Percentiles rank a stretch among this genome's conserved stretches.
phyloP scores from a whole-genome alignment of 768 basidiomycete genomes.

The Phylloporus arenicola region DNA sequence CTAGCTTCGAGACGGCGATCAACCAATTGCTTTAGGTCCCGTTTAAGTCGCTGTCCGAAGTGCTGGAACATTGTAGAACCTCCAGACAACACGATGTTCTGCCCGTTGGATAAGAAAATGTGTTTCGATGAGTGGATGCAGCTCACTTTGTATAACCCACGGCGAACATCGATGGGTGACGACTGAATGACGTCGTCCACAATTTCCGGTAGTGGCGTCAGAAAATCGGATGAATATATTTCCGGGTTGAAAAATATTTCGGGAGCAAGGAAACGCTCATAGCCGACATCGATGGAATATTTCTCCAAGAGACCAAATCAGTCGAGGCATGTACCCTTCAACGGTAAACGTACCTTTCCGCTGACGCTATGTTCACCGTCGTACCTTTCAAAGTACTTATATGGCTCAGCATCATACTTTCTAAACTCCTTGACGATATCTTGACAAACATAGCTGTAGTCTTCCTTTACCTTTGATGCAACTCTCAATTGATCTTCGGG shows the following conservation, averaged over 20 bases:
- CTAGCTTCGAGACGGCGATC: conserved; percentile 83
- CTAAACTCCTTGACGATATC: conserved; percentile 98
- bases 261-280: conserved; percentile 97
- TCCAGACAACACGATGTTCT: conserved; percentile 97
- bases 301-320: conserved; percentile 47
- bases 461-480: conserved; percentile 94
- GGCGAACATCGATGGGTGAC: conserved; percentile 94
- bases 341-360: conserved; percentile 57
- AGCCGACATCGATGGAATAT: conserved; percentile 92
- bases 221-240: conserved; percentile 94
- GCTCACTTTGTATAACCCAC: conserved; percentile 88
- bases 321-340: not conserved
- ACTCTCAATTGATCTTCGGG: conserved; percentile 92
- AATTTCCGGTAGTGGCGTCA: conserved; percentile 92
- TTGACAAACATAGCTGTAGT: conserved; percentile 97
- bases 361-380: conserved; percentile 93
- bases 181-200: conserved; percentile 95
- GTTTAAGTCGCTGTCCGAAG: conserved; percentile 94
- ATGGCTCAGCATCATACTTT: conserved; percentile 95
- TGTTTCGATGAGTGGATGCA: no score
- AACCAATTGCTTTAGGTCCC: conserved; percentile 91
- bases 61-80: conserved; percentile 99
- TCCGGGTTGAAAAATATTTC: conserved; percentile 99
- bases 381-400: conserved; percentile 90
- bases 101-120: not conserved